Percentiles rank a stretch among this genome's conserved stretches.
These are phyloP conservation scores for Fusarium robinianum DNA, from an alignment of 2,329 filamentous ascomycete genomes.

Conservation along the genomic window DNA sequence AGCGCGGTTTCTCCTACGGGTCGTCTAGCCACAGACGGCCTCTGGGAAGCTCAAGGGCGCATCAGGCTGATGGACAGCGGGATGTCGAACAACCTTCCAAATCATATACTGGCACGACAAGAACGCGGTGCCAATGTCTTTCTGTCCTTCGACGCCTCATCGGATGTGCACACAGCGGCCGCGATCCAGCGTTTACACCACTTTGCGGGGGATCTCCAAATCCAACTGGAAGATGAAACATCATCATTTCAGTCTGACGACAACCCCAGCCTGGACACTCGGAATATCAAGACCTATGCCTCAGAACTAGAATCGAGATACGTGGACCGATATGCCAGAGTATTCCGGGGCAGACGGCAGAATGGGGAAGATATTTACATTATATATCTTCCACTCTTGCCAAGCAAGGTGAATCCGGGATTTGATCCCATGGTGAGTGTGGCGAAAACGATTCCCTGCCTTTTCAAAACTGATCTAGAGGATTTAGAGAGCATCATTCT, in stretches of 20 bases:
- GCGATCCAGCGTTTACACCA: conserved; percentile 26
- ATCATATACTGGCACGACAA: conserved; percentile 23
- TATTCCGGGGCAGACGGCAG: conserved; percentile 17
- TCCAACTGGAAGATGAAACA: conserved; percentile 13
- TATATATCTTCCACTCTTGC: conserved; percentile 27
- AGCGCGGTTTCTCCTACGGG: accelerated
- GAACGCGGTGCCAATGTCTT: conserved; percentile 26
- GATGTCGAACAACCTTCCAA: conserved; percentile 32
- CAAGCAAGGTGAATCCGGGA: conserved; percentile 5
- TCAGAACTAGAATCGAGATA: conserved; percentile 3
- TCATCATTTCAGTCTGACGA: not conserved
- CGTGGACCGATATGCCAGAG: conserved; percentile 15
- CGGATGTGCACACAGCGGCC: conserved; percentile 22
- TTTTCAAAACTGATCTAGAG: not conserved
- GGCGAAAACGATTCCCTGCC: no score
- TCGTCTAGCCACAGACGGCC: accelerated
- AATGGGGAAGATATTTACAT: conserved; percentile 19
- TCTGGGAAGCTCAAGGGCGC: conserved; percentile 31
- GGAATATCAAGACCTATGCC: accelerated
- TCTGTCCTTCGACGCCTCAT: conserved; percentile 28
- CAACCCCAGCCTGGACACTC: accelerated
- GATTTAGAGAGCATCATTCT: conserved; percentile 26
- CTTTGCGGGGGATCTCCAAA: conserved; percentile 27
- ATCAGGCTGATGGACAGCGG: conserved; percentile 29
- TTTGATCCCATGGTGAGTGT: conserved; percentile 26